Evolutionary conservation across 768 basidiomycete genomes (phyloP).

Genomic region (Termitomyces bulborhizus): DNA sequence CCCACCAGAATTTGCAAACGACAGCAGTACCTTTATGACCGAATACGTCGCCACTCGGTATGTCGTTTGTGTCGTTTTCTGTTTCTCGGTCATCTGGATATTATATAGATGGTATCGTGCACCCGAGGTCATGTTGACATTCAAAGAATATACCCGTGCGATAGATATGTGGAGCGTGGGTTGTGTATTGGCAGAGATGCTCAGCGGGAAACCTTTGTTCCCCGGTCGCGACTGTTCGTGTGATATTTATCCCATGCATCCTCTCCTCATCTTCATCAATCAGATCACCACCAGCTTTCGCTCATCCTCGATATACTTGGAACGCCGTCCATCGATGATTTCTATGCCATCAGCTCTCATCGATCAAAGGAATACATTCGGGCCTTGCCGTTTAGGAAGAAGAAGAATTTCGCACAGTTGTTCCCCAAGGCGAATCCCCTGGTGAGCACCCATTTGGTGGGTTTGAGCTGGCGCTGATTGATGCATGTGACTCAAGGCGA

Average conservation of each 20-base stretch:
- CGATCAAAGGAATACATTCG: constrained; percentile 83
- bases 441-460: constrained; percentile 27
- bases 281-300: constrained; percentile 90
- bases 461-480: neutral
- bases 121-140: constrained; percentile 97
- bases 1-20: constrained; percentile 66
- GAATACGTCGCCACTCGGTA: constrained; percentile 95
- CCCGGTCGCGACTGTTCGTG: constrained; percentile 87
- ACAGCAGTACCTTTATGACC: constrained; percentile 78
- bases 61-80: constrained; percentile 7
- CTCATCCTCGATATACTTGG: constrained; percentile 95
- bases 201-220: constrained; percentile 87
- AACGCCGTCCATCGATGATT: constrained; percentile 86
- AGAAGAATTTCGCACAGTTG: constrained; percentile 59
- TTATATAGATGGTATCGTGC: constrained; percentile 85
- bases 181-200: constrained; percentile 87
- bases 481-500: constrained; percentile 35
- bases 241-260: neutral
- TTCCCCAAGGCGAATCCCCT: constrained; percentile 73
- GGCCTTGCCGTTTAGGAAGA: constrained; percentile 81
- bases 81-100: no score
- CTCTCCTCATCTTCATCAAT: neutral
- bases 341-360: constrained; percentile 83
- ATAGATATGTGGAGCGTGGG: constrained; percentile 88
- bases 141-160: constrained; percentile 89